Base-by-base conservation (phyloP, 805 yeast species). In the Groenewaldozyma salmanticensis region DNA sequence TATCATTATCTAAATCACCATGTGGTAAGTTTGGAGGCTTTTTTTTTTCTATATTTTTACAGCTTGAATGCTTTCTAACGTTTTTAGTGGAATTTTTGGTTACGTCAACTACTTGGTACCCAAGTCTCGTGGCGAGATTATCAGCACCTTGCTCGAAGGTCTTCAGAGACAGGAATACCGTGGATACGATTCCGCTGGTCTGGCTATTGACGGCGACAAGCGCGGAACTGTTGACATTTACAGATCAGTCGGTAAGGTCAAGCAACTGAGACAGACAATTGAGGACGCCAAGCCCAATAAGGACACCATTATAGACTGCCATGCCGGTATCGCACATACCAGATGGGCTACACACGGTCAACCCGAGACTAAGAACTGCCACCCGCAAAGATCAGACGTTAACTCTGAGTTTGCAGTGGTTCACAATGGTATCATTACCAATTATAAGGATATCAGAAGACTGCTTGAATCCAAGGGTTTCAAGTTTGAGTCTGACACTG, bases 331-430 rank as follows among this genome's bases (percentile, higher is more conserved):
- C 61, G 97, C 98, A 19, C 99, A 92, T 66, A 92, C 99, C 11
- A 83, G 99, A 71, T 92, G 99, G 99, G 99, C 99, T 39, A 92
- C 99, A 31, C 99, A 92, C 64, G 99, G 99, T 64, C 84, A 79
- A 55, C 96, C 96, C 43, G 77, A 76, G 51, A 76, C 72, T 47
- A 54, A 63, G 47, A 92, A 92, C 70, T 92, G 97, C 61, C 99
- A 92, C 62, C 99, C 99, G 37, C 97, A 90, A 60, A 71, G 90
- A 50, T 85, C 96, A 1, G 98, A 86, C 61, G 72, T 75, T 6
- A 64, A 65, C 35, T 81, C 81, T 53, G 95, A 88, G 62, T 92
- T 92, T 55, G 77, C 85, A 34, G 79, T 92, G 49, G 97, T 92
- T 39, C 99, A 92, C 70, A 92, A 92, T 57, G 99, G 99, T 71